Conservation (phyloP, 805 yeast species). For the Candida oleophila region DNA sequence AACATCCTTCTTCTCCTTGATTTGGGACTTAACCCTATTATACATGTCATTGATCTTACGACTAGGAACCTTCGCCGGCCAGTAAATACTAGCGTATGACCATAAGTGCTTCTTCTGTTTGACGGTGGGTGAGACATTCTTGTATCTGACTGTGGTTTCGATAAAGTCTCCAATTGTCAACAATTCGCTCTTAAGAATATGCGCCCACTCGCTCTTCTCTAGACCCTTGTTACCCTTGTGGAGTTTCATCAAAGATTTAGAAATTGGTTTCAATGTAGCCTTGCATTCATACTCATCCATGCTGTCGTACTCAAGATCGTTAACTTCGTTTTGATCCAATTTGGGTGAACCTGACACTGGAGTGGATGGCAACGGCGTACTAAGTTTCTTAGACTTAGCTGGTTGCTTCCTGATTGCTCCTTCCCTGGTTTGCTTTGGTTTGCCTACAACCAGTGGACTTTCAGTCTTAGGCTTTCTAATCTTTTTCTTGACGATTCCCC, state of each 20-base stretch:
- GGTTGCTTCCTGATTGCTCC: slow-evolving; percentile 8
- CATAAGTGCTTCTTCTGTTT: slow-evolving; percentile 66
- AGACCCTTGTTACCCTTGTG: slow-evolving; percentile 72
- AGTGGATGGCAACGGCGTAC: slow-evolving; percentile 8
- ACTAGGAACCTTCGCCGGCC: slow-evolving; percentile 87
- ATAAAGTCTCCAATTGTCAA: slow-evolving; percentile 75
- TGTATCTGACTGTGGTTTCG: slow-evolving; percentile 22
- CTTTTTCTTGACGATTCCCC: slow-evolving; percentile 16
- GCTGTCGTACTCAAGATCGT: slow-evolving; percentile 62
- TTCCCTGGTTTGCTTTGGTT: slow-evolving; percentile 13
- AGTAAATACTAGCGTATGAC: slow-evolving; percentile 79
- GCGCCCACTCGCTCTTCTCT: slow-evolving; percentile 76
- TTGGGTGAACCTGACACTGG: slow-evolving; percentile 6
- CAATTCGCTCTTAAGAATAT: slow-evolving; percentile 64
- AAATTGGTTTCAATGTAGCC: slow-evolving; percentile 60
- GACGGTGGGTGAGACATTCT: slow-evolving; percentile 11
- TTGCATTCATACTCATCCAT: slow-evolving; percentile 77
- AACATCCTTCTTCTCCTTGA: neutral
- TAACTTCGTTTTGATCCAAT: slow-evolving; percentile 17
- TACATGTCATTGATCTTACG: slow-evolving; percentile 76
- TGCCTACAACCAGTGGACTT: slow-evolving; percentile 11
- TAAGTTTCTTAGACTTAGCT: slow-evolving; percentile 10
- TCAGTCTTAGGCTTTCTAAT: slow-evolving; percentile 15
- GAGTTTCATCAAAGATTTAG: slow-evolving; percentile 61
- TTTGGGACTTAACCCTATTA: slow-evolving; percentile 44